phyloP scores from a whole-genome alignment of 208 protist genomes.

The Leishmania amazonensis region DNA sequence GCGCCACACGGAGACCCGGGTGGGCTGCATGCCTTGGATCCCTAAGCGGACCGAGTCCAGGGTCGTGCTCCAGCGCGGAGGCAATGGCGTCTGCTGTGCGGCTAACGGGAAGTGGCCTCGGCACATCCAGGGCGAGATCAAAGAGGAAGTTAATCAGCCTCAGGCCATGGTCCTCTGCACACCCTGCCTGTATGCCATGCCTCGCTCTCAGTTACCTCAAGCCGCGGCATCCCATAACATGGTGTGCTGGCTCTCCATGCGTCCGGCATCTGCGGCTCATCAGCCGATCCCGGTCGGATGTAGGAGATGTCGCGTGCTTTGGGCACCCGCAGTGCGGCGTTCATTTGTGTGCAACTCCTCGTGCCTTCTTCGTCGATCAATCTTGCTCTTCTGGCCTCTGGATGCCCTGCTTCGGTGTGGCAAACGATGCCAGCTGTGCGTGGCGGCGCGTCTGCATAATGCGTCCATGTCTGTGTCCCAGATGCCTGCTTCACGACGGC shows the following conservation, averaged over 20 bases:
- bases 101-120: too few species aligned
- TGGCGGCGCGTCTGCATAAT: neutral
- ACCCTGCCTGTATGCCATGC: too few species aligned
- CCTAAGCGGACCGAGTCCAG: too few species aligned
- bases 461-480: neutral
- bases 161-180: too few species aligned
- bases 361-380: neutral
- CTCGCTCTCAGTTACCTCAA: too few species aligned
- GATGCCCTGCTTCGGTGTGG: neutral
- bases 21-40: too few species aligned
- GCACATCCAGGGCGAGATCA: too few species aligned
- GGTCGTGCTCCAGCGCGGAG: too few species aligned
- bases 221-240: too few species aligned
- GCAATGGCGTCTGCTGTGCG: too few species aligned
- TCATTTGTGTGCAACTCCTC: neutral
- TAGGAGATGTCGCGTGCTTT: neutral
- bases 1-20: too few species aligned
- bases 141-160: too few species aligned
- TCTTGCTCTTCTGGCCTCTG: neutral
- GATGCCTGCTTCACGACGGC: neutral
- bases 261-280: neutral
- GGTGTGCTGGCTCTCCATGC: neutral
- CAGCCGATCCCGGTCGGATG: neutral
- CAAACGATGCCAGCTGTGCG: neutral
- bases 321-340: neutral